These are phyloP conservation scores for Knufia fluminis DNA, from an alignment of 2,329 filamentous ascomycete genomes.

Conservation along the genomic window DNA sequence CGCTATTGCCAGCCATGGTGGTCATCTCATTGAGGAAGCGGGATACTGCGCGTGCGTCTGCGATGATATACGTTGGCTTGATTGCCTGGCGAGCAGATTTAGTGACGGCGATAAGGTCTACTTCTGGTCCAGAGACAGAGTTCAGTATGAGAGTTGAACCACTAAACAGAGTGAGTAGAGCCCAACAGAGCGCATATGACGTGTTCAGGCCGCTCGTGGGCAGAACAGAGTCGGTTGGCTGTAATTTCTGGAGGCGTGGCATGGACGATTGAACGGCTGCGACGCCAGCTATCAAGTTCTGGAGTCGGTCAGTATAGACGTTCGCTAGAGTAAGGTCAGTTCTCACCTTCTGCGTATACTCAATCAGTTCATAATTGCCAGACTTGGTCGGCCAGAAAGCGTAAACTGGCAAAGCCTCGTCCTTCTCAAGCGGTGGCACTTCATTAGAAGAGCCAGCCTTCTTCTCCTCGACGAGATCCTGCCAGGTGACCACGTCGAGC, in stretches of 20 bases:
- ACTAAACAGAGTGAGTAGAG: conserved; percentile 71
- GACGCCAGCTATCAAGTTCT: conserved; percentile 81
- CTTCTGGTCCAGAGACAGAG: conserved; percentile 66
- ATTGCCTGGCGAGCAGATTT: conserved; percentile 38
- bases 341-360: conserved; percentile 61
- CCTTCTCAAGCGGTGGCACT: conserved; percentile 54
- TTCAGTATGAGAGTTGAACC: conserved; percentile 82
- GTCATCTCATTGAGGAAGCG: background rate
- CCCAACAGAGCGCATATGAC: conserved; percentile 69
- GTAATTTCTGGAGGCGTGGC: conserved; percentile 64
- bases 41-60: background rate
- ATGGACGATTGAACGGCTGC: conserved; percentile 68
- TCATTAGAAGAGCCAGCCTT: conserved; percentile 49
- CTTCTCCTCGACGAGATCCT: conserved; percentile 70
- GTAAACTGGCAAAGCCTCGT: conserved; percentile 39
- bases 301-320: conserved; percentile 10
- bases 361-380: conserved; percentile 58
- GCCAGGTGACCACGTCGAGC: conserved; percentile 83
- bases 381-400: conserved; percentile 33
- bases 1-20: background rate
- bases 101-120: conserved; percentile 68
- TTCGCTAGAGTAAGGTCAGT: too few relatives aligned
- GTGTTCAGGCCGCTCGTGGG: conserved; percentile 72
- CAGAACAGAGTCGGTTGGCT: conserved; percentile 68
- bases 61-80: conserved; percentile 55